Evolutionary conservation across 2,329 filamentous ascomycete species (phyloP).

Genomic region (Aspergillus hortae): DNA sequence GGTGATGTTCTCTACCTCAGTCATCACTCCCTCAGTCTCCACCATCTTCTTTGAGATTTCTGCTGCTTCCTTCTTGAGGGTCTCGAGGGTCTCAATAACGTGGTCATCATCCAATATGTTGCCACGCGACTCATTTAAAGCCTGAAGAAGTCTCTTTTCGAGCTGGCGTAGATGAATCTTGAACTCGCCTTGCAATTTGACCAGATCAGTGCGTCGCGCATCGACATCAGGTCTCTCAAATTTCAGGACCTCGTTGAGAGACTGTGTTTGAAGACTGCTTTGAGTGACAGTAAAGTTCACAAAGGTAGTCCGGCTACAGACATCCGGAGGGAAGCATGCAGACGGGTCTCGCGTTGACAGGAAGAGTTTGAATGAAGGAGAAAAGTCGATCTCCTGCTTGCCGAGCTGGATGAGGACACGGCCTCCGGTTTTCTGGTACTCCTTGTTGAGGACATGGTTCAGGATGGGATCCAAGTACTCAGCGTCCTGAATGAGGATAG

Average conservation of each 20-base stretch:
- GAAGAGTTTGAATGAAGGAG: slow-evolving; percentile 91
- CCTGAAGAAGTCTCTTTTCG: slow-evolving; percentile 89
- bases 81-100: slow-evolving; percentile 96
- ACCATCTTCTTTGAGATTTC: slow-evolving; percentile 96
- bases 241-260: slow-evolving; percentile 94
- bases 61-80: slow-evolving; percentile 92
- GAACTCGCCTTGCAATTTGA: slow-evolving; percentile 98
- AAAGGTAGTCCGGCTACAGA: slow-evolving; percentile 97
- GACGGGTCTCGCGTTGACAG: slow-evolving; percentile 95
- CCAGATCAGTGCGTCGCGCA: slow-evolving; percentile 90
- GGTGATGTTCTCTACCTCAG: slow-evolving; percentile 93
- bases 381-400: slow-evolving; percentile 99
- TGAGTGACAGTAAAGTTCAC: slow-evolving; percentile 99
- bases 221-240: slow-evolving; percentile 97
- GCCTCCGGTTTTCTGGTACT: slow-evolving; percentile 97
- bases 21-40: slow-evolving; percentile 97
- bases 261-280: slow-evolving; percentile 97
- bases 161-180: slow-evolving; percentile 95
- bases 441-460: slow-evolving; percentile 98
- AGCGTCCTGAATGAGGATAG: slow-evolving; percentile 96
- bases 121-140: slow-evolving; percentile 92
- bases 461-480: slow-evolving; percentile 96
- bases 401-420: slow-evolving; percentile 97
- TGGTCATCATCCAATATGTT: slow-evolving; percentile 98
- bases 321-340: slow-evolving; percentile 89